These are phyloP conservation scores for Boletus bicolor DNA, from an alignment of 768 basidiomycete genomes.

Conservation along the genomic window DNA sequence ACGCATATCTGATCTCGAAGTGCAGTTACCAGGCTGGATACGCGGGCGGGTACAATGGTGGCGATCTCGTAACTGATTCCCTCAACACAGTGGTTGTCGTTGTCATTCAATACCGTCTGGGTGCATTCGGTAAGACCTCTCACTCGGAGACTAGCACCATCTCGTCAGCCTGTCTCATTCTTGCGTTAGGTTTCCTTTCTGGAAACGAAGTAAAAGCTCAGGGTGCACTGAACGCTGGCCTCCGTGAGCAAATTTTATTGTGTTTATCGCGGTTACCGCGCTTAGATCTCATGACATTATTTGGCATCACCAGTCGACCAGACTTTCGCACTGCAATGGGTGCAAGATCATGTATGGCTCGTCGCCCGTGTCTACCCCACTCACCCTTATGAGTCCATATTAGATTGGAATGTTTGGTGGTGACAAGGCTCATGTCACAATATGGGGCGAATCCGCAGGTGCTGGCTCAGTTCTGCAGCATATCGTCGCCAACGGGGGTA, in stretches of 20 bases:
- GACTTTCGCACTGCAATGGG: slow-evolving; percentile 34
- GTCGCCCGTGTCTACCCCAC: not conserved
- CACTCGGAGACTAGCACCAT: not conserved
- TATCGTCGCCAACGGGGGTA: slow-evolving; percentile 31
- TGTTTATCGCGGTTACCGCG: no score
- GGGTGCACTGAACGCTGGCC: slow-evolving; percentile 35
- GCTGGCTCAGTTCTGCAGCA: slow-evolving; percentile 36
- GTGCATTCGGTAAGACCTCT: slow-evolving; percentile 29
- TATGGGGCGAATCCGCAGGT: slow-evolving; percentile 38
- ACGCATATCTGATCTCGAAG: not conserved
- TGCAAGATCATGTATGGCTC: slow-evolving; percentile 31
- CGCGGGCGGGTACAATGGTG: no score
- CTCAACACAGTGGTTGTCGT: slow-evolving; percentile 26
- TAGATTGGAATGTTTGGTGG: slow-evolving; percentile 37
- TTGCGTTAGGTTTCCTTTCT: slow-evolving; percentile 30
- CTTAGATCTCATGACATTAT: not conserved
- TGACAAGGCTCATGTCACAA: slow-evolving; percentile 31
- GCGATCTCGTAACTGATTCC: not conserved
- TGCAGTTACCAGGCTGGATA: no score
- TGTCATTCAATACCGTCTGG: slow-evolving; percentile 4
- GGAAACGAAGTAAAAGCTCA: slow-evolving; percentile 28
- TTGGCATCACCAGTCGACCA: slow-evolving; percentile 32
- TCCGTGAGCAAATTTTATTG: slow-evolving; percentile 20
- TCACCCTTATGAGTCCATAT: not conserved
- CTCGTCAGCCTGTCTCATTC: not conserved